Base-by-base conservation (phyloP, 768 basidiomycete species). In the Cystofilobasidium macerans region DNA sequence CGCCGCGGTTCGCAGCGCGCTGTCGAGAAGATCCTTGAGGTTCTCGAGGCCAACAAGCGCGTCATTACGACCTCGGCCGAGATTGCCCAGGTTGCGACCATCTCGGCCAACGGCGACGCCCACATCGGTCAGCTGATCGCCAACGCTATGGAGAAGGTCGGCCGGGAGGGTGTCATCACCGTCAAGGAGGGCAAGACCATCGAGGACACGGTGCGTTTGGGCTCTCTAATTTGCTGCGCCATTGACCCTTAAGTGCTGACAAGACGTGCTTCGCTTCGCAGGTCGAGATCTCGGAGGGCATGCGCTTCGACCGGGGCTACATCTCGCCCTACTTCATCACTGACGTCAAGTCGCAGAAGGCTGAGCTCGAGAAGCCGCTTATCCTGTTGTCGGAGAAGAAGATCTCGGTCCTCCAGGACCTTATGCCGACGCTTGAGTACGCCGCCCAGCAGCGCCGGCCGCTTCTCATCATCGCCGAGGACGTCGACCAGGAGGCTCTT, bases 91-190 rank as follows among this genome's bases (percentile, higher is more conserved):
- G 94, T 98, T 70, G 93, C 93, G n/a, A 97, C 93, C 71, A 94
- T 95, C 77, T 81, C 78, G 64, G 82, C 88, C 69, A 84, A 84
- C 76, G 83, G 83, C 61, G 94, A 98, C 78, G 81, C 77, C 1
- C 92, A 97, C 74, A 82, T 99, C 69, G 93, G 94, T 53, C 85
- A 86, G 75, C 83, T 99, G 73, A 98, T 97, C 76, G 93, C 94
- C 7, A 89, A 90, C 74, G 94, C 94, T 1, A 99, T 97, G 94
- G 94, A 98, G 79, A 95, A 95, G 78, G 94, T 98, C 68, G 94
- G 94, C 75, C 95, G 94, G 81, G 94, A 99, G 79, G 94, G 94
- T 76, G 94, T 98, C 74, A 98, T 99, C 81, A 98, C 94, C 58
- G 93, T 99, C 77, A 99, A 98, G 81, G 94, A 99, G 78, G 94